phyloP scores from a whole-genome alignment of 768 basidiomycete genomes.

The Mycena capillaripes region DNA sequence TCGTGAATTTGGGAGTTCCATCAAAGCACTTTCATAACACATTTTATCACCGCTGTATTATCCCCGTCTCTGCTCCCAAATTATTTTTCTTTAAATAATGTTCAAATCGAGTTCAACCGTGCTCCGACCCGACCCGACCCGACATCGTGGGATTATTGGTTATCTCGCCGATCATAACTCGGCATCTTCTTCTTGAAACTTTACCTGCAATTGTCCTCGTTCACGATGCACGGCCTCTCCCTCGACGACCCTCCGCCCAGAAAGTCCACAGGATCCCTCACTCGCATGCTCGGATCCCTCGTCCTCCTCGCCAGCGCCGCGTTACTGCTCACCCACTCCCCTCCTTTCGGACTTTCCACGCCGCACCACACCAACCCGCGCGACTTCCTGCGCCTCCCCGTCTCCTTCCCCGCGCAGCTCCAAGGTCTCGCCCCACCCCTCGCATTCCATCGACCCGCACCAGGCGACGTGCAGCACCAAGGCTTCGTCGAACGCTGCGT shows the following conservation, averaged over 20 bases:
- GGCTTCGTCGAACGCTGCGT: constrained; percentile 38
- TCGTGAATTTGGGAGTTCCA: too few species aligned
- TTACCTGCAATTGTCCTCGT: background rate
- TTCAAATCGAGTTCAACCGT: too few species aligned
- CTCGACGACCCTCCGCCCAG: background rate
- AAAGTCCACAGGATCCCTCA: background rate
- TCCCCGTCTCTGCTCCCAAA: too few species aligned
- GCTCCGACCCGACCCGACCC: too few species aligned
- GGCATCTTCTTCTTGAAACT: too few species aligned
- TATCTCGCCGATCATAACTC: too few species aligned
- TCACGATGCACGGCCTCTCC: background rate
- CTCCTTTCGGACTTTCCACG: too few species aligned
- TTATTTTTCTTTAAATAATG: too few species aligned
- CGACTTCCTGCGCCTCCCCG: background rate
- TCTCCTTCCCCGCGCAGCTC: background rate
- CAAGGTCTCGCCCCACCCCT: background rate
- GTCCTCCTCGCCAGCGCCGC: background rate
- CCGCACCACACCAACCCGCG: background rate
- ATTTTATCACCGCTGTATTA: too few species aligned
- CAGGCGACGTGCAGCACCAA: too few species aligned
- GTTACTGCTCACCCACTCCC: background rate
- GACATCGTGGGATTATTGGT: too few species aligned
- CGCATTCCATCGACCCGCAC: background rate
- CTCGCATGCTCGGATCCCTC: background rate
- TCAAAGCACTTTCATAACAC: too few species aligned